phyloP scores from a whole-genome alignment of 2,329 filamentous ascomycete genomes.

The Leptographium lundbergii region DNA sequence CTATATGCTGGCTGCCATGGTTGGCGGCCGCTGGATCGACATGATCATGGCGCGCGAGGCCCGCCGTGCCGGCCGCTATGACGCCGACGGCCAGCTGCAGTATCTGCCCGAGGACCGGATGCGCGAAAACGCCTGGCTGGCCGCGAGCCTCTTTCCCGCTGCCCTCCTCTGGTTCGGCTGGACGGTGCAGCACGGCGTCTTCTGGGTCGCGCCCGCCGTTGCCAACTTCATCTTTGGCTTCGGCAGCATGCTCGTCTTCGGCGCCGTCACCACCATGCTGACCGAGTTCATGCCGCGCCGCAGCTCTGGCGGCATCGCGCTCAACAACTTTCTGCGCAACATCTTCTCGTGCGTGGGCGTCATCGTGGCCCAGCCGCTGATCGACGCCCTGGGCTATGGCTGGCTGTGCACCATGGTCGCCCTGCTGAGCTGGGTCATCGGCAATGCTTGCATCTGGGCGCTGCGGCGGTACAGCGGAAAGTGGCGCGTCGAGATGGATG shows the following conservation, averaged over 20 bases:
- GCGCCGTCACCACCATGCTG: conserved; percentile 65
- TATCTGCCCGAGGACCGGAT: conserved; percentile 71
- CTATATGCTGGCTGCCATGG: conserved; percentile 54
- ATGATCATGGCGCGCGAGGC: conserved; percentile 69
- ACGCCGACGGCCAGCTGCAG: conserved; percentile 51
- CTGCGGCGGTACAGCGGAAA: conserved; percentile 46
- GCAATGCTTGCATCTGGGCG: conserved; percentile 44
- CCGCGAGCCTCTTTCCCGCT: conserved; percentile 55
- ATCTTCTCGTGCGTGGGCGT: conserved; percentile 63
- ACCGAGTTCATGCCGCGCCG: conserved; percentile 69
- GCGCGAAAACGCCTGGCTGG: conserved; percentile 70
- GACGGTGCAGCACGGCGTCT: conserved; percentile 51
- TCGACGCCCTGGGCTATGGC: conserved; percentile 58
- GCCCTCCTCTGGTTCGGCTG: conserved; percentile 69
- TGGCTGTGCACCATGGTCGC: conserved; percentile 57
- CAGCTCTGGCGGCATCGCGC: conserved; percentile 59
- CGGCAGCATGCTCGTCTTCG: conserved; percentile 68
- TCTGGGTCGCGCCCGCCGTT: conserved; percentile 50
- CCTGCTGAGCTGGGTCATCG: conserved; percentile 42
- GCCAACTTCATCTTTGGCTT: conserved; percentile 65
- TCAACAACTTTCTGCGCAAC: conserved; percentile 74
- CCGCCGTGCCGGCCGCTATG: conserved; percentile 53
- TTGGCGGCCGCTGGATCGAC: conserved; percentile 70
- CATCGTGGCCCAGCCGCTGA: conserved; percentile 57
- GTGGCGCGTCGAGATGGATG: conserved; percentile 55